phyloP scores from a whole-genome alignment of 495 filamentous ascomycete genomes.

The Aspergillus conjunctus region DNA sequence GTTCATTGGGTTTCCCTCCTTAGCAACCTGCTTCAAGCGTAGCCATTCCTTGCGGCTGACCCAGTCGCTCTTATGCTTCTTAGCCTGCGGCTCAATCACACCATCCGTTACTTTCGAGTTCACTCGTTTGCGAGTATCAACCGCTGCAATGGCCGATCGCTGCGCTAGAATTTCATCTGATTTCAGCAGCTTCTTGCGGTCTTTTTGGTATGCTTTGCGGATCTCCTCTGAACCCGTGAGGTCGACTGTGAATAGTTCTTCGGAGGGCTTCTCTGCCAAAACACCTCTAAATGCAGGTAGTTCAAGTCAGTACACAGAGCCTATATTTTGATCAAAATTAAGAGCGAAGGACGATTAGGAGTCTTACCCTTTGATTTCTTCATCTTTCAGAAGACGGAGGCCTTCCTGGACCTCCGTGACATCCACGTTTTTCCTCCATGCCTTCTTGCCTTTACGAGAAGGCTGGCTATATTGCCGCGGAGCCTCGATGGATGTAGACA shows the following conservation, averaged over 20 bases:
- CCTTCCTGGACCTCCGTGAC: conserved; percentile 81
- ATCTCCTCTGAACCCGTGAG: conserved; percentile 65
- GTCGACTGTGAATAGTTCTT: conserved; percentile 83
- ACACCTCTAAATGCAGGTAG: conserved; percentile 63
- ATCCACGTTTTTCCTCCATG: conserved; percentile 98
- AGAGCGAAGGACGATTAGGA: not conserved
- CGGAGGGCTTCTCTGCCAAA: conserved; percentile 73
- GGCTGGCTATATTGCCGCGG: conserved; percentile 73
- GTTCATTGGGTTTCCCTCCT: conserved; percentile 63
- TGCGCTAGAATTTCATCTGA: conserved; percentile 87
- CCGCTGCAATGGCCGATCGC: conserved; percentile 76
- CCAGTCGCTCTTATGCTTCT: conserved; percentile 72
- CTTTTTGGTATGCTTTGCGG: conserved; percentile 61
- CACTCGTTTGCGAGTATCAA: conserved; percentile 73
- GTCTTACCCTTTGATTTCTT: conserved; percentile 82
- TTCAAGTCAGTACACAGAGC: conserved; percentile 12
- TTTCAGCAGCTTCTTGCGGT: conserved; percentile 70
- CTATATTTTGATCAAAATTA: not conserved
- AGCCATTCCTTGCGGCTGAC: conserved; percentile 79
- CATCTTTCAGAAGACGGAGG: conserved; percentile 78
- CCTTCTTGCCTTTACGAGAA: conserved; percentile 96
- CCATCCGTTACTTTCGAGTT: conserved; percentile 62
- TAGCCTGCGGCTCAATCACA: conserved; percentile 64
- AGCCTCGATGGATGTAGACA: conserved; percentile 45
- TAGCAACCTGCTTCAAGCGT: conserved; percentile 74